These are phyloP conservation scores for Lichtheimia corymbifera DNA, from an alignment of 371 early-diverging fungal genomes.

Conservation along the genomic window DNA sequence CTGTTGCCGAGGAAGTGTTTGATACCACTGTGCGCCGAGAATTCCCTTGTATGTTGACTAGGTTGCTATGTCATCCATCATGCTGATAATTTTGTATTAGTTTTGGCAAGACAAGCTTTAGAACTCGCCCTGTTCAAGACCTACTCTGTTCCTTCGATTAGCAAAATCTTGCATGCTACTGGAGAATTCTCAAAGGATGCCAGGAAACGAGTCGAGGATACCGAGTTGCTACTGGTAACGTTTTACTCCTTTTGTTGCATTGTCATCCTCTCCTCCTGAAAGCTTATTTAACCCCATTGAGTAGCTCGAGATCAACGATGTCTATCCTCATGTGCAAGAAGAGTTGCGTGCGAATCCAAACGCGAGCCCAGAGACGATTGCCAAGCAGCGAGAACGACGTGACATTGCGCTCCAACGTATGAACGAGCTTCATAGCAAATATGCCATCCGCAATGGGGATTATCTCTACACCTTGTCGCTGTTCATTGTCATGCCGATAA, in stretches of 20 bases:
- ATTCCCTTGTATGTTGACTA: constrained; percentile 35
- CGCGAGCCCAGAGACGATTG: neutral
- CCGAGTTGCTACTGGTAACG: constrained; percentile 37
- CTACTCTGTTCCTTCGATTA: constrained; percentile 51
- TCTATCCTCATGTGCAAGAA: constrained; percentile 3
- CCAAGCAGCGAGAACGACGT: neutral
- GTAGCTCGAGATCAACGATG: constrained; percentile 7
- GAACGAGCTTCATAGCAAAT: constrained; percentile 54
- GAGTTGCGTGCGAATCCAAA: neutral
- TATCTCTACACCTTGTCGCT: constrained; percentile 47
- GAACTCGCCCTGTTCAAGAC: constrained; percentile 56
- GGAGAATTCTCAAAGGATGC: constrained; percentile 37
- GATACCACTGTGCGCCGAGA: constrained; percentile 31
- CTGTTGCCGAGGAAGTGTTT: constrained; percentile 44
- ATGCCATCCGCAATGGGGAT: constrained; percentile 51
- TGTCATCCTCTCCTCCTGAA: neutral
- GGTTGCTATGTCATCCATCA: too few species aligned
- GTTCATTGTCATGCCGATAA: constrained; percentile 46
- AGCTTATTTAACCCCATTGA: neutral
- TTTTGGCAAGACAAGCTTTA: constrained; percentile 26
- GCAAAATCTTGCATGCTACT: constrained; percentile 47
- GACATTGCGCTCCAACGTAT: constrained; percentile 22
- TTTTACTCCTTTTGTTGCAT: neutral
- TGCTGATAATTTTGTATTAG: constrained; percentile 6
- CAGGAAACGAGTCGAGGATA: constrained; percentile 51